Base-by-base conservation (phyloP, 148 eudicot genomes). In the Cornus controversa region DNA sequence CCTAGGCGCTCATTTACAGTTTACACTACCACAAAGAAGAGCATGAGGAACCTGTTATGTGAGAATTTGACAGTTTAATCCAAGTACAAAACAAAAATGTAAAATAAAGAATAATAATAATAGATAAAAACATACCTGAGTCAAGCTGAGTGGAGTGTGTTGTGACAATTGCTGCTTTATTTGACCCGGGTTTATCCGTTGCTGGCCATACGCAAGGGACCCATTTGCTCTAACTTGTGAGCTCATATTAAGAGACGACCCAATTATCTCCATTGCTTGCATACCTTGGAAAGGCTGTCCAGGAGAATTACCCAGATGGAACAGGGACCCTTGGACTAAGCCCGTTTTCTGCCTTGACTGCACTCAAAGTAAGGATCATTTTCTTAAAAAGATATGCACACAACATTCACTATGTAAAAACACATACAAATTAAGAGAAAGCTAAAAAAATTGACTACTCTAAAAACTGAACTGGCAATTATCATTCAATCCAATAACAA, bases 261-360 rank as follows among this genome's bases (percentile, higher is more conserved):
- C 90, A 87, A 91, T 86, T 89, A 94, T 86, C 73, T 90, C 94
- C 82, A 94, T 77, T 67, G 91, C 90, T 84, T 90, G 97, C 92
- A 94, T 86, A 50, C 87, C 89, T 84, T 86, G 93, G 80, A 88
- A 68, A 28, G 94, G 74, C 72, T 90, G 92, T 20, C 92, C 97
- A n/a, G 90, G 73, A 8, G 90, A 76, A 87, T 84, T 92, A 62
- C 89, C 88, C 3, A 79, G 81, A 78, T 84, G 90, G 81, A 88
- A 87, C 81, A 91, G 98, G 66, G 98, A 83, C 45, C 93, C 93
- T 82, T 91, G 98, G 57, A 87, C 82, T 58, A 91, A 75, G 66
- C 86, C 91, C 27, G 94, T 76, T 82, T 89, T 91, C 74, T 92
- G 98, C 74, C 97, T 86, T 68, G 98, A 94, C 98, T 94, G 85